Evolutionary conservation across 2,329 filamentous ascomycete genomes (phyloP), one percentile per base, ranked within the genome.

Genomic region (Sordariomycetes sp.): DNA sequence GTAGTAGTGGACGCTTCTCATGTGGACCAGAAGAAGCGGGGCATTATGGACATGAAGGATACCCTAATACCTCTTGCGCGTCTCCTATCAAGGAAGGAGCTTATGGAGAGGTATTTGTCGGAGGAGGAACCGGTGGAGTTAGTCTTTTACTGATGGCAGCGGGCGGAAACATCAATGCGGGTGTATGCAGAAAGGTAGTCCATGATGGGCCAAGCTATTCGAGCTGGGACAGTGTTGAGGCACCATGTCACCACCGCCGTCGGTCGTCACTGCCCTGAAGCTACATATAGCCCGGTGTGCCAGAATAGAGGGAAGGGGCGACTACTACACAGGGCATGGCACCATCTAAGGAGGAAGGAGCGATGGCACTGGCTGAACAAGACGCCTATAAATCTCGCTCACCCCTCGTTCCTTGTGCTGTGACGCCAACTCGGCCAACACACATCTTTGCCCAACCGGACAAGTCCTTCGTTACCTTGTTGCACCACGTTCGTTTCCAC

Each of bases 1-100:
- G 81, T 99, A 37, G 83, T 97, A 10, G 81, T 97, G 35, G 94
- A 99, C 72, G 90, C 89, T 16, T 96, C 91, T 8, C 87, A 96
- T 68, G 89, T 97, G 63, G 93, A 99, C 72, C 84, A 89, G 71
- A 99, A 99, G 79, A 96, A 96, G 77, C 81, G 92, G 53, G 90
- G 91, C 0, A 83, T 99, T 62, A 83, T 96, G 70, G 94, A 97
- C 68, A 97, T 97, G 90, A 90, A 89, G 71, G 94, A 99, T 61
- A 90, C 90, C 0, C 87, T 92, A 75, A 79, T 91, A 66, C 89
- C 90, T 7, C 79, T 97, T 54, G 81, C 90, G 53, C 81, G 83
- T 61, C 83, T 96, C 68, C 74, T 99, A 55, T 81, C 86, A 37
- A 79, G 84, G 58, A 75, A 82, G 18, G 85, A 89, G 65, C 80